Evolutionary conservation across 2,329 filamentous ascomycete genomes (phyloP), one percentile per base, ranked within the genome.

Genomic region (Dactylonectria macrodidyma): DNA sequence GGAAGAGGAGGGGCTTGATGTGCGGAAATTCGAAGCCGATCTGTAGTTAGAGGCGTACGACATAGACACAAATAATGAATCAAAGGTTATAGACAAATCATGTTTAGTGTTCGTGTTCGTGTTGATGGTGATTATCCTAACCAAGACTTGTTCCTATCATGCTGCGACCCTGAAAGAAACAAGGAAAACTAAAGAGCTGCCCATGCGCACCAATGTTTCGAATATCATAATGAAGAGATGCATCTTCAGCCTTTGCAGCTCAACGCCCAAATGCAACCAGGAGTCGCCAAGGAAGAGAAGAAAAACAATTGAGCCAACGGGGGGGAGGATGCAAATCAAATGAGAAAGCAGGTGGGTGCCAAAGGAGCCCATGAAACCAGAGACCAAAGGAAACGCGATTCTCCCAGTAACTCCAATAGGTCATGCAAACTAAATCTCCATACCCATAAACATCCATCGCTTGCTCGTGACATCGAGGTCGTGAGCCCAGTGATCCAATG

Each of bases 371-470:
- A 67, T 30, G 19, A 30, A 30, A 30, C 26, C 26, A 66, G 67
- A 69, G 54, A 73, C 59, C 55, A 68, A 69, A 74, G 61, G 71
- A 66, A 69, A 73, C 71, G 50, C 67, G 62, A 68, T 54, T 44
- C 54, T 59, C 61, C 68, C 66, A 65, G 65, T 58, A 71, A 74
- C 70, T 73, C 70, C 71, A 69, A 71, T 51, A 46, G 58, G 63
- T 66, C 41, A 59, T 67, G 85, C 95, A 69, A 94, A 84, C 79
- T 87, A 97, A 66, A 95, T 84, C 80, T 97, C 95, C 90, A 97
- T 96, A 70, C 91, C 91, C 86, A 97, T 90, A 79, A 97, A 94
- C 66, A 97, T 81, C 95, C 95, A 98, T 76, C 87, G 87, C 59
- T 90, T 84, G 83, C 94, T 97, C 58, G 92, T 90, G 60, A 91